Base-by-base conservation (phyloP, 805 yeast species). In the Ogataea siamensis region DNA sequence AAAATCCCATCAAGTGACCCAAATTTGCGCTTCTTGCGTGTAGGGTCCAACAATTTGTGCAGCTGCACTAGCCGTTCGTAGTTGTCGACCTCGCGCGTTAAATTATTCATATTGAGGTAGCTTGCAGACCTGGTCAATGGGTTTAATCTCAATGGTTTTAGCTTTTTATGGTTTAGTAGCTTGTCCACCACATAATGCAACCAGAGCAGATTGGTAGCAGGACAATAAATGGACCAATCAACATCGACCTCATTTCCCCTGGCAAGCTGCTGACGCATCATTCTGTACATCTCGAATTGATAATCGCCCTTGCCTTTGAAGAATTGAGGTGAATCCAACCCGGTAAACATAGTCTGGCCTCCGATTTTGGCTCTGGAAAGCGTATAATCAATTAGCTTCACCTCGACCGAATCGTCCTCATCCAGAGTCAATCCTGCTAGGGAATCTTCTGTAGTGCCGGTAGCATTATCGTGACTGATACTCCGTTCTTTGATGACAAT, bases 321-420 rank as follows among this genome's bases (percentile, higher is more conserved):
- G 45, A 82, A 76, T 19, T 70, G 71, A 1, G 82, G 84, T 50
- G 78, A 77, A 50, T 80, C 85, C 28, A 83, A 60, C n/a, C 81
- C 66, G 3, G 83, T 77, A 46, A 58, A 78, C 32, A 73, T 53
- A 0, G 67, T 42, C 34, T 52, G 57, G 28, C 46, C 53, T 11
- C 58, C 51, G 18, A 55, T 44, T 14, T 58, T 53, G 7, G 79
- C 69, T 40, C 87, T 64, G 5, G 80, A 68, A 20, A 77, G 63
- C 9, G 81, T 72, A 47, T 73, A 74, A 48, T 81, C 86, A 42
- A 80, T 76, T 6, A 83, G 51, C 9, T 74, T 71, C 5, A 76
- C 76, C 15, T 47, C 45, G 12, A 54, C 29, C 2, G 32, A 26
- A 7, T 28, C 29, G 8, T 26, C 27, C 16, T 44, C 50, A 8